Evolutionary conservation across 495 filamentous ascomycete genomes (phyloP), one percentile per base, ranked within the genome.

Genomic region (Aspergillus nanangensis): DNA sequence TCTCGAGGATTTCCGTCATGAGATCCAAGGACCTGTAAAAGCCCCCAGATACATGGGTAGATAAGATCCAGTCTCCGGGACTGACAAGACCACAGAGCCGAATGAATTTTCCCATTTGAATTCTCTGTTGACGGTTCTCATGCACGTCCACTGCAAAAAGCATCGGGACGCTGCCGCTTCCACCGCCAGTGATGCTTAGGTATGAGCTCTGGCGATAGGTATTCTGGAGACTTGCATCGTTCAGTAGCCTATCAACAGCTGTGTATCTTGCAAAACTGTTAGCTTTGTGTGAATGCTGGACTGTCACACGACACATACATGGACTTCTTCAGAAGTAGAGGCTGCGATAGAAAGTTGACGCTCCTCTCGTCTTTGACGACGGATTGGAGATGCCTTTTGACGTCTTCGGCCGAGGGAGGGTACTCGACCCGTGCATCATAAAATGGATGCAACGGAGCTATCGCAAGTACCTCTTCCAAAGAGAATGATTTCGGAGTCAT

Each of bases 101-200:
- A 11, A 67, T 7, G 11, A 67, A 52, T 0, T 35, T 33, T 0
- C 62, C 60, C 17, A 58, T 44, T 21, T 17, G 14, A 2, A 48
- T 52, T 13, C 64, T 18, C 5, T 63, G 62, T n/a, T 24, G 29
- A 4, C 64, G 64, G 35, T 60, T 66, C 41, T 67, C 64, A 11
- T 37, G 29, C 5, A 25, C 39, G 42, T 63, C 62, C 1, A 51
- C 55, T 5, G 48, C 52, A 53, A 63, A 69, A 13, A 55, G 25
- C 38, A 59, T 27, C 0, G 50, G 60, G 2, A 38, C 3, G 9
- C 57, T 54, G 4, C 58, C 56, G 5, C 50, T 53, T 2, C 63
- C 61, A n/a, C 61, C 61, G 14, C 63, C 61, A 1, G 61, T 64
- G 5, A 45, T 54, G 46, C 55, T 62, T 3, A 54, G 52, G 39